A percentile compares a stretch with the other conserved stretches of the same genome.
Evolutionary conservation across 441 rosid species (phyloP).

Genomic region (Eruca vesicaria): DNA sequence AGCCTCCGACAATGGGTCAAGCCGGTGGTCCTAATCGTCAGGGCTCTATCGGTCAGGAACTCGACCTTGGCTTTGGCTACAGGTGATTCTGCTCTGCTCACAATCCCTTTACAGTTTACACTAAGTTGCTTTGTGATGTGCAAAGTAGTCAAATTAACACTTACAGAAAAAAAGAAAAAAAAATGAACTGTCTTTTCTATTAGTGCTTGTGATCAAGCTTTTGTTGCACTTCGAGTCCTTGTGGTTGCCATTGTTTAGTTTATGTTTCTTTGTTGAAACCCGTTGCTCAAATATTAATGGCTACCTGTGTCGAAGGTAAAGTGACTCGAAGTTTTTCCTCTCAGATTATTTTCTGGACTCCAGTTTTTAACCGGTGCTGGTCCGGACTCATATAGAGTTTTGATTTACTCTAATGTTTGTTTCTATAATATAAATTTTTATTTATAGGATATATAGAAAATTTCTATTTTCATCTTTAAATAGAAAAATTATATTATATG

Average conservation of each 20-base stretch:
- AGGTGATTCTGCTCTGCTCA: conserved; percentile 31
- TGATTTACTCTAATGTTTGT: too few species aligned
- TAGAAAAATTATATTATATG: too few species aligned
- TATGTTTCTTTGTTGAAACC: background rate
- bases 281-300: background rate
- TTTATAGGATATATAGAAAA: too few species aligned
- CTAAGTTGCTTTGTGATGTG: conserved; percentile 28
- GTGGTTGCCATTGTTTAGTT: background rate
- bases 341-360: too few species aligned
- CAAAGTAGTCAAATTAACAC: conserved; percentile 3
- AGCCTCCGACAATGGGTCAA: conserved; percentile 46
- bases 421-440: too few species aligned
- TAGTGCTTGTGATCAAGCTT: background rate
- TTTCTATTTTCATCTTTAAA: too few species aligned
- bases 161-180: background rate
- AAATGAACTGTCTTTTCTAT: background rate
- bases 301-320: background rate
- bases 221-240: background rate
- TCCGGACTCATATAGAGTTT: too few species aligned
- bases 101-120: conserved; percentile 3
- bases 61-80: conserved; percentile 72
- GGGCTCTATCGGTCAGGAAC: conserved; percentile 66
- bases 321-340: too few species aligned
- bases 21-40: conserved; percentile 47
- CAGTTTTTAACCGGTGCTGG: too few species aligned